Evolutionary conservation across 306 rosid genomes (phyloP), one percentile per base, ranked within the genome.

Genomic region (Lablab purpureus): DNA sequence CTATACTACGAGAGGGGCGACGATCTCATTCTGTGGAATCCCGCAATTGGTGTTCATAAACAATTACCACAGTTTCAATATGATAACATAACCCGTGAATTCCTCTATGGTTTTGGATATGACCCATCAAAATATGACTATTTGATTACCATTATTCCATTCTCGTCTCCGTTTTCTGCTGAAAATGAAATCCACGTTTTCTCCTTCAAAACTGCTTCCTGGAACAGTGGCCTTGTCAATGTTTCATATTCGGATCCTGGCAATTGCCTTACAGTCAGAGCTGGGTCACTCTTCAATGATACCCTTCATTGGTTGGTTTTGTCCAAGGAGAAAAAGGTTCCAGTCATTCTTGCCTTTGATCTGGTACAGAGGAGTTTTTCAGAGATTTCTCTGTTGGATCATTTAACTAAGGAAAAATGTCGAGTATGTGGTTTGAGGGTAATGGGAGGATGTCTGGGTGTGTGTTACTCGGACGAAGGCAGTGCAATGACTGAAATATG

Each of bases 221-320:
- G 81, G 77, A 51, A 51, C 21, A n/a, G 0, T 6, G 23, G 1
- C 0, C 21, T 0, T 18, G 9, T 51, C 19, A 51, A 19, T 19
- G 6, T 7, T 19, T 0, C 7, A 3, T 68, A 45, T 8, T 8
- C 6, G 36, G 14, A 52, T 52, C 59, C 22, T 10, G 13, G 10
- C 5, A 22, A 19, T 7, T 15, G 2, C 0, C 18, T 14, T 14
- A 2, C 32, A 3, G 2, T 1, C 10, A 7, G 4, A 8, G 19
- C 46, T 18, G 84, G 41, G 4, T 3, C 19, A 13, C 13, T 67
- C 10, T 11, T 74, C 0, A 81, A 67, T 7, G 55, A 22, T 2
- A 75, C 71, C 45, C 40, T 81, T 66, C 80, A 81, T 41, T 74
- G 70, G 75, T 21, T 66, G 63, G 69, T 43, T 17, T 4, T 21